Evolutionary conservation across 768 basidiomycete genomes (phyloP), one percentile per base, ranked within the genome.

Genomic region (Antrodiella citrinella): DNA sequence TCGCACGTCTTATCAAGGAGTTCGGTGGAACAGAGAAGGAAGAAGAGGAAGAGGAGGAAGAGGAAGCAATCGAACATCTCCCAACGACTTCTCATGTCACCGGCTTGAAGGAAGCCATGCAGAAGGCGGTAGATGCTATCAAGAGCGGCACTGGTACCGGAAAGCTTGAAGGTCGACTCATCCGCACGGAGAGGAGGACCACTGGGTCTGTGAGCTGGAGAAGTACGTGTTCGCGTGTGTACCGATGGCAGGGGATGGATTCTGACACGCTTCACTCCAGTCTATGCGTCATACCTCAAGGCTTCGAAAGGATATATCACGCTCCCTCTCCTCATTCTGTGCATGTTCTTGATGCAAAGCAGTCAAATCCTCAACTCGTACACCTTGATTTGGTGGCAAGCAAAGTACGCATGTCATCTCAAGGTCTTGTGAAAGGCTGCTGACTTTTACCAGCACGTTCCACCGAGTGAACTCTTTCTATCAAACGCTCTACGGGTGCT

Each of bases 321-420:
- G 0, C 57, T 72, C 0, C 81, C 82, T 0, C 54, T 80, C n/a
- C 65, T 82, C 12, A 4, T 81, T 3, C 26, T 79, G 1, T 69
- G 72, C 25, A 71, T 77, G 26, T 9, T 78, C 4, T 54, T 81
- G 22, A 82, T 84, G 80, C 83, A 83, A 67, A 75, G 67, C 22
- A 75, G 74, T 49, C 74, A 77, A 58, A 73, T 84, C 47, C 62
- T 82, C 56, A 83, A 78, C 55, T 75, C 78, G 48, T 84, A 86
- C 53, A 81, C 80, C 44, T 67, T 88, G 13, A 78, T 85, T 15
- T 86, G 80, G 78, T 84, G 85, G 85, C 76, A 86, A 60, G 71
- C 67, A 40, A 73, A 82, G 78, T 80, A 43, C 5, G 18, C 24
- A n/a, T 25, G 4, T 44, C 38, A 22, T 23, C 30, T 26, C 20